Evolutionary conservation across 192 early-diverging fungal genomes (phyloP), one percentile per base, ranked within the genome.

Genomic region (Backusella australiensis): DNA sequence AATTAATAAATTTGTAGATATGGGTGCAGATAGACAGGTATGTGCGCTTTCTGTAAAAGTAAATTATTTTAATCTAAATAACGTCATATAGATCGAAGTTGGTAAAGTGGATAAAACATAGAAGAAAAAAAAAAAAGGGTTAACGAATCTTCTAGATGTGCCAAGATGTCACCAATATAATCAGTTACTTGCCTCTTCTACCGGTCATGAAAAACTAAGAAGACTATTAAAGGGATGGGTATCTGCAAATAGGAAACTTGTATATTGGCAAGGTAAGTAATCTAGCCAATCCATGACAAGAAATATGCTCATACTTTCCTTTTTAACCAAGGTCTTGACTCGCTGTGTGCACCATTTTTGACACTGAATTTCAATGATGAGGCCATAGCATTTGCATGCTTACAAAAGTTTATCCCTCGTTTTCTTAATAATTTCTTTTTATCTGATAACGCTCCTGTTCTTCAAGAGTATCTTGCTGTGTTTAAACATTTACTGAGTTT

Each of bases 181-280:
- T 76, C 86, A 88, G 63, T 68, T 90, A 21, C 78, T 91, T 72
- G 87, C 88, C 34, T 90, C 89, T 68, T 85, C 88, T 6, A 78
- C 80, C 38, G 90, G 90, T 8, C 90, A 91, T 72, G 87, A 86
- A 46, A 89, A 89, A 65, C 75, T 91, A 77, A 81, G 86, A 69
- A 72, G 90, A 49, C 67, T 91, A 9, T 81, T 91, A 41, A 90
- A 90, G 74, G 86, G 83, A 34, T 90, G 88, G 88, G 82, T 90
- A 0, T 83, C 85, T 12, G 88, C 89, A 11, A 89, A 91, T 69
- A 83, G 78, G 6, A 78, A 90, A 46, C 63, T 83, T 19, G 94
- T 94, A 19, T 95, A 95, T 77, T 95, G 94, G 94, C 94, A 95
- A 89, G 94, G 90, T 89, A 80, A 44, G n/a, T 36, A 35, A 14